phyloP scores from a whole-genome alignment of 2,329 filamentous ascomycete genomes.

The Teratosphaeria nubilosa region DNA sequence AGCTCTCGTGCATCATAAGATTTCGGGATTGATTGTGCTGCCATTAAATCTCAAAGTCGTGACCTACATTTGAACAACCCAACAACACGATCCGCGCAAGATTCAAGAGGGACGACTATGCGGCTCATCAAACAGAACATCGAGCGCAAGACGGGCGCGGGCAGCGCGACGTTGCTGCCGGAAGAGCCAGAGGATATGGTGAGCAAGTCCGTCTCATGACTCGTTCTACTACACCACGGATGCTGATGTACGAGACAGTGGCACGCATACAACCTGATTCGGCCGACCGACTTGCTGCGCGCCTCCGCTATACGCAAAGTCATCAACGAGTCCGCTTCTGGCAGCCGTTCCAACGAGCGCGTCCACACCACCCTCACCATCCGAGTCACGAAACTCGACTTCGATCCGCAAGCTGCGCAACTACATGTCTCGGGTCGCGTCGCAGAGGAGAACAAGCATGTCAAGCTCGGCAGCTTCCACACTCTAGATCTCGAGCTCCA shows the following conservation, averaged over 20 bases:
- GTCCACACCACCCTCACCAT: constrained; percentile 57
- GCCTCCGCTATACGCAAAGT: constrained; percentile 59
- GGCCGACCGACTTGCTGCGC: constrained; percentile 52
- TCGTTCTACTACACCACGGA: not conserved
- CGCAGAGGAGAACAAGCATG: constrained; percentile 55
- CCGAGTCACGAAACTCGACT: constrained; percentile 55
- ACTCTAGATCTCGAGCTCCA: constrained; percentile 78
- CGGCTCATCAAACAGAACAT: constrained; percentile 57
- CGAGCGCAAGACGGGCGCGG: constrained; percentile 52
- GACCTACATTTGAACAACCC: no score
- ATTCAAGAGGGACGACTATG: constrained; percentile 37
- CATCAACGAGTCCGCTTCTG: constrained; percentile 49
- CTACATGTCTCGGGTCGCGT: constrained; percentile 60
- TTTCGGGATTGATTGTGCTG: not conserved
- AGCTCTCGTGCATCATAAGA: not conserved
- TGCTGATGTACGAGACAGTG: constrained; percentile 39
- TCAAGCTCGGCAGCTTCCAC: constrained; percentile 57
- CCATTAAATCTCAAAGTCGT: no score
- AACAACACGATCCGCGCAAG: not conserved
- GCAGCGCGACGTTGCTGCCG: constrained; percentile 55
- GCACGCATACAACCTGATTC: constrained; percentile 66
- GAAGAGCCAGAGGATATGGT: constrained; percentile 71
- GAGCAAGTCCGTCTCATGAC: constrained; percentile 14
- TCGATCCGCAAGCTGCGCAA: constrained; percentile 57
- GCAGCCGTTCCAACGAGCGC: constrained; percentile 49